These are phyloP conservation scores for Nothopassalora personata DNA, from an alignment of 2,329 filamentous ascomycete genomes.

Conservation along the genomic window DNA sequence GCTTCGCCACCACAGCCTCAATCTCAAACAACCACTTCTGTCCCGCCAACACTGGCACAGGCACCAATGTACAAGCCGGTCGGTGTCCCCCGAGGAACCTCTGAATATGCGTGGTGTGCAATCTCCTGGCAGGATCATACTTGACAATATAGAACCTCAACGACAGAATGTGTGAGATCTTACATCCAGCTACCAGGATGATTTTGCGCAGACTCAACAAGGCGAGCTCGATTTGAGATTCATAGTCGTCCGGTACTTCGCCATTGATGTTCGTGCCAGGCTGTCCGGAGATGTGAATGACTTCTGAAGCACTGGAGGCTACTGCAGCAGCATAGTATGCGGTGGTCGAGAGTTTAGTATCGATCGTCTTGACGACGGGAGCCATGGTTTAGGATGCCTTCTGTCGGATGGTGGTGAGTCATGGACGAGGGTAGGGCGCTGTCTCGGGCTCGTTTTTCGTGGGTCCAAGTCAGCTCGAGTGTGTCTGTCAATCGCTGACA, in stretches of 20 bases:
- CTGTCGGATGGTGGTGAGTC: background rate
- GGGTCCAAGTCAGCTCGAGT: too few relatives aligned
- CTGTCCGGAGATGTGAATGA: constrained; percentile 4
- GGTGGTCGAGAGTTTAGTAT: background rate
- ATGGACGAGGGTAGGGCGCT: background rate
- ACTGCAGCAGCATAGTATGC: constrained; percentile 1
- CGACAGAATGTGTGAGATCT: constrained; percentile 38
- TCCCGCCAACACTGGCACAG: constrained; percentile 38
- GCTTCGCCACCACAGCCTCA: constrained; percentile 36
- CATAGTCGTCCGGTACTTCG: background rate
- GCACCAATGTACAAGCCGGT: constrained; percentile 41
- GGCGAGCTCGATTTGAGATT: constrained; percentile 3
- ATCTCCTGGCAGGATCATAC: constrained; percentile 36
- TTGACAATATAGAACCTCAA: constrained; percentile 43
- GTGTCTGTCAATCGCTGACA: too few relatives aligned
- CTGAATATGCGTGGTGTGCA: constrained; percentile 37
- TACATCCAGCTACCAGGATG: constrained; percentile 32
- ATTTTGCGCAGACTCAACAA: constrained; percentile 5
- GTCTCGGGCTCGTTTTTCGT: too few relatives aligned
- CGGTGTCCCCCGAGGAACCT: constrained; percentile 37
- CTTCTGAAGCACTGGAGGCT: background rate
- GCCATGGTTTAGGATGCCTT: background rate
- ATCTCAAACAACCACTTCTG: constrained; percentile 42
- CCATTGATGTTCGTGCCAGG: background rate
- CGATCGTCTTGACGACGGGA: background rate